A percentile compares a stretch with the other conserved stretches of the same genome.
These are phyloP conservation scores for Aspergillus hancockii DNA, from an alignment of 495 filamentous ascomycete species.

Conservation along the genomic window DNA sequence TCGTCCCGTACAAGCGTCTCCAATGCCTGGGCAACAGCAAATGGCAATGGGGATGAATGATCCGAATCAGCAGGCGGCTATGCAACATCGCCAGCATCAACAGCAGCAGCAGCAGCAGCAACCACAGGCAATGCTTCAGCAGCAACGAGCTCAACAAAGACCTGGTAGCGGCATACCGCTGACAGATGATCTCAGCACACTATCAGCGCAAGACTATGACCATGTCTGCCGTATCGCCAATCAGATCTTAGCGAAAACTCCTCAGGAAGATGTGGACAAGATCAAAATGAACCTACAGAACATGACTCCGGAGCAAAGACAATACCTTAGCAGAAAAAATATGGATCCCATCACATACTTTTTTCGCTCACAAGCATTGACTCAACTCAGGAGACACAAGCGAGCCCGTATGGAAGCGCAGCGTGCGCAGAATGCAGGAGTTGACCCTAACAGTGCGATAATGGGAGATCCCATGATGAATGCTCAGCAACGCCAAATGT, in stretches of 20 bases:
- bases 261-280: slow-evolving; percentile 44
- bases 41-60: slow-evolving; percentile 50
- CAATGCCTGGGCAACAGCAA: slow-evolving; percentile 45
- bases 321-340: slow-evolving; percentile 38
- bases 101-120: slow-evolving; percentile 32
- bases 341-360: slow-evolving; percentile 52
- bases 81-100: slow-evolving; percentile 36
- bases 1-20: slow-evolving; percentile 53
- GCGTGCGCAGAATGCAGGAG: slow-evolving; percentile 28
- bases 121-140: slow-evolving; percentile 34
- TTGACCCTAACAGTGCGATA: slow-evolving; percentile 37
- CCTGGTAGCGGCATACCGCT: slow-evolving; percentile 28
- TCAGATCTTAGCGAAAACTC: slow-evolving; percentile 41
- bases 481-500: slow-evolving; percentile 43
- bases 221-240: slow-evolving; percentile 45
- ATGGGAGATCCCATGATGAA: slow-evolving; percentile 43
- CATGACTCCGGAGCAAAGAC: slow-evolving; percentile 47
- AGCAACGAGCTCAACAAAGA: slow-evolving; percentile 44
- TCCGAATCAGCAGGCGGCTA: slow-evolving; percentile 39
- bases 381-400: slow-evolving; percentile 37
- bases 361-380: slow-evolving; percentile 51
- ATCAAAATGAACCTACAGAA: slow-evolving; percentile 44
- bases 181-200: slow-evolving; percentile 36
- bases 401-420: slow-evolving; percentile 36
- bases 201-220: slow-evolving; percentile 44